A percentile compares a stretch with the other conserved stretches of the same genome.
phyloP scores from a whole-genome alignment of 192 early-diverging fungal species.

The Dissophora globulifera region DNA sequence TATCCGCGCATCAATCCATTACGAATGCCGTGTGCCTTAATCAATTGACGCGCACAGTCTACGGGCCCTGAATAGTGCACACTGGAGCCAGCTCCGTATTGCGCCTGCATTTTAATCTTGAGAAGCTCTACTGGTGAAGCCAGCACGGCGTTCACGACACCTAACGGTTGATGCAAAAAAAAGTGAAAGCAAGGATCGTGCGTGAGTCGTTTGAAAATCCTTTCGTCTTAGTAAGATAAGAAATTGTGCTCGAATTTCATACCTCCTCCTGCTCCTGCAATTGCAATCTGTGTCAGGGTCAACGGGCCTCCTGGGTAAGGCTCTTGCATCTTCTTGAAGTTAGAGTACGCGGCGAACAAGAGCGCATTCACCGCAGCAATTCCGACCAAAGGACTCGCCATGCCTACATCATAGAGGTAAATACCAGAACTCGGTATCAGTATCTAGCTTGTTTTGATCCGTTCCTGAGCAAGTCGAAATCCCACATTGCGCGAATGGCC shows the following conservation, averaged over 20 bases:
- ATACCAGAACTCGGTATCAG: no score
- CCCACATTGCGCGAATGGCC: no score
- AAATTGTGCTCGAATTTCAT: constrained; percentile 4
- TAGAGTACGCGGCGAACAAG: constrained; percentile 84
- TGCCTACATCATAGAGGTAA: constrained; percentile 54
- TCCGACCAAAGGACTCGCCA: constrained; percentile 84
- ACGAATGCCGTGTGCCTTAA: constrained; percentile 69
- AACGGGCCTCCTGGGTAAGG: constrained; percentile 61
- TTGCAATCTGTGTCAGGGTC: constrained; percentile 73
- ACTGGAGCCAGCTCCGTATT: constrained; percentile 67
- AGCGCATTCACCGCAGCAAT: constrained; percentile 89
- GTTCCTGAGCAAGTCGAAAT: no score
- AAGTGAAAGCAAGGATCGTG: constrained; percentile 3
- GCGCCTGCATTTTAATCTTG: constrained; percentile 93
- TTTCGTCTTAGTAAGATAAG: no score
- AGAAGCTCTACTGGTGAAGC: constrained; percentile 95
- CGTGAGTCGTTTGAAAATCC: no score
- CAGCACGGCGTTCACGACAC: constrained; percentile 82
- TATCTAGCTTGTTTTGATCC: no score
- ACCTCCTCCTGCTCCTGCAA: constrained; percentile 92
- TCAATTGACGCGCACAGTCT: constrained; percentile 73
- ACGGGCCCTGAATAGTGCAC: constrained; percentile 68
- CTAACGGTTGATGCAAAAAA: constrained; percentile 23
- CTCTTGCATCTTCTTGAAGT: constrained; percentile 66
- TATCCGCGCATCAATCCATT: constrained; percentile 87